Evolutionary conservation across 2,329 filamentous ascomycete genomes (phyloP).

Genomic region (Exophiala spinifera): DNA sequence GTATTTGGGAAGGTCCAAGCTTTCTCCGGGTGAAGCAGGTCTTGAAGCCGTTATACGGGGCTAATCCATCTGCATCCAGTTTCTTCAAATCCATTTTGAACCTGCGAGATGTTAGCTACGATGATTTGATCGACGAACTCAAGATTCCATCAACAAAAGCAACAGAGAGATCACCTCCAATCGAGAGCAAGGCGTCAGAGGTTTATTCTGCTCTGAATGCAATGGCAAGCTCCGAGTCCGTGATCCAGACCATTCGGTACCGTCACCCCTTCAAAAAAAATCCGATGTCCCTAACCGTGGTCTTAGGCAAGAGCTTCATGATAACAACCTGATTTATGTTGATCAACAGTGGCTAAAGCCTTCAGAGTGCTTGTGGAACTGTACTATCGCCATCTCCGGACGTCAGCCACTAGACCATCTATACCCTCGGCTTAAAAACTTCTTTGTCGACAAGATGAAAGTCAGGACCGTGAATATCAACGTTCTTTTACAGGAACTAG

Average conservation of each 20-base stretch:
- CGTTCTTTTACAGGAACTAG: slow-evolving; percentile 12
- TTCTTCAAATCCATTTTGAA: slow-evolving; percentile 17
- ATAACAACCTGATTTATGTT: slow-evolving; percentile 8
- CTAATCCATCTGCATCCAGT: slow-evolving; percentile 1
- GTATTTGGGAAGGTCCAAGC: slow-evolving; percentile 15
- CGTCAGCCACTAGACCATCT: slow-evolving; percentile 8
- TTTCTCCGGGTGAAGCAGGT: slow-evolving; percentile 12
- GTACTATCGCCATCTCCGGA: slow-evolving; percentile 6
- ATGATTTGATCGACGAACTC: slow-evolving; percentile 14
- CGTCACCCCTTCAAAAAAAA: not conserved
- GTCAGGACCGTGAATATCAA: slow-evolving; percentile 16
- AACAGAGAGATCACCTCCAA: not conserved
- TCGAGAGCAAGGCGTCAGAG: not conserved
- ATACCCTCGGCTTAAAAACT: slow-evolving; percentile 14
- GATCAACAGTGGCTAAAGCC: slow-evolving; percentile 10
- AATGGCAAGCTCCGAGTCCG: slow-evolving; percentile 5
- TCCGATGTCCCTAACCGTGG: not conserved
- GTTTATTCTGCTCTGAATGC: slow-evolving; percentile 4
- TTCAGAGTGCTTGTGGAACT: slow-evolving; percentile 19
- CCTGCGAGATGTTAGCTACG: slow-evolving; percentile 7
- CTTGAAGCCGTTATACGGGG: slow-evolving; percentile 10
- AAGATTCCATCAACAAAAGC: not conserved
- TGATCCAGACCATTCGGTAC: slow-evolving; percentile 8
- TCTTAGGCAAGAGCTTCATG: slow-evolving; percentile 7
- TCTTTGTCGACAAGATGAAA: slow-evolving; percentile 16